Base-by-base conservation (phyloP, 768 basidiomycete genomes). In the Boletus rubroflammeus region DNA sequence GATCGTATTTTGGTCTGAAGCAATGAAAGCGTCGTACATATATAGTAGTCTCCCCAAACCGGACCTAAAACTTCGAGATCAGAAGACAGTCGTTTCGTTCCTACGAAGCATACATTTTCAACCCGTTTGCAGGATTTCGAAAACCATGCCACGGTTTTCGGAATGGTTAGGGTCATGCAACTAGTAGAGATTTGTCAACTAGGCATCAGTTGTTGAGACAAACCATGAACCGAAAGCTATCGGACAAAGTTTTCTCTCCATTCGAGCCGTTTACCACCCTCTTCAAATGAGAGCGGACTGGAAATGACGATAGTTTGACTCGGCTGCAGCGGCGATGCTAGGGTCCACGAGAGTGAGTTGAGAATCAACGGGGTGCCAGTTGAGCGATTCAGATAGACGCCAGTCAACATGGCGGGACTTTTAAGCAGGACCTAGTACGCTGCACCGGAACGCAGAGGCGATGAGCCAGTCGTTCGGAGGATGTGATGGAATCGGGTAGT, bases 201-300 rank as follows among this genome's bases (percentile, higher is more conserved):
- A 19, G 6, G 19, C 17, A n/a, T 17, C 2, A 2, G 17, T n/a
- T 13, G 13, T 19, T 19, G 46, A 25, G 31, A 29, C 19, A 31
- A 43, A 21, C 7, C 25, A 46, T 39, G 4, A n/a, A 56, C 50
- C 7, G 44, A 45, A 26, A 56, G 55, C 19, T 56, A 34, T 8
- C 51, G 35, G 9, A 44, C 34, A 32, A 48, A 39, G 41, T 39
- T 57, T 38, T 25, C 36, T 32, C 47, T 48, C 55, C 41, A 49
- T 44, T 53, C 38, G 21, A 49, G 31, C 26, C 29, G 34, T 29
- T 42, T 47, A 13, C 41, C 51, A 10, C 26, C 28, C 6, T 42
- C 46, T 44, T 49, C 46, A 23, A 52, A 44, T 4, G 51, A 35
- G 11, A 53, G 17, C 6, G 40, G 51, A 17, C 46, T 38, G 14